Evolutionary conservation across 208 protist genomes (phyloP), one percentile per base, ranked within the genome.

Genomic region (Tritrichomonas musculus): DNA sequence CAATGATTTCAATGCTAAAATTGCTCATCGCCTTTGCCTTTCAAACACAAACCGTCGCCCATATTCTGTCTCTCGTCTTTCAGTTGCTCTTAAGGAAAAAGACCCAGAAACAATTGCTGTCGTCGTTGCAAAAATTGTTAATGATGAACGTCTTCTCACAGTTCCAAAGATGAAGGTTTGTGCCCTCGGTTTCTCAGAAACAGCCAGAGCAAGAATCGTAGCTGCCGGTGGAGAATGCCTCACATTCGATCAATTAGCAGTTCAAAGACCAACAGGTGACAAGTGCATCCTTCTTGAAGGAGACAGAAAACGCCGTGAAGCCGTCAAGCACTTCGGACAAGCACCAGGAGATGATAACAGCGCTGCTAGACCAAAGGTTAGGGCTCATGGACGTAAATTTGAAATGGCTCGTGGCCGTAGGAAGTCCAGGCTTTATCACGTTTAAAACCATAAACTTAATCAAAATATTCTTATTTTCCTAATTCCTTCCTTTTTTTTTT

Each of bases 301-400:
- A 93, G 97, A 96, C 94, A 97, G 96, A 94, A 97, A 96, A 73
- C 96, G 96, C 64, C 98, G 99, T 94, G 97, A 99, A 96, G 98
- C 97, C 50, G 95, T 97, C 95, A 99, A 99, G 96, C 97, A 99
- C 97, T 99, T 99, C 95, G 98, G 98, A 94, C 97, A 98, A 92
- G 57, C 57, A 25, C 57, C 57, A 64, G 57, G 57, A 25, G 57
- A 64, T 64, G 57, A 64, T 22, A 64, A 64, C 22, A 25, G 14
- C 22, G 22, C 9, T 9, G 22, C 57, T 25, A 9, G 57, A 25
- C 57, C 57, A 64, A 64, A 64, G 57, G 57, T 64, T 64, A 22
- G 14, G 9, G 9, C 57, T 25, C 57, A 64, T 64, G 57, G 57
- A 9, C 57, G 57, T 22, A 64, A 64, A 22, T 25, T 64, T 9